Conservation (phyloP, 306 rosid species). For the Luffa aegyptiaca region DNA sequence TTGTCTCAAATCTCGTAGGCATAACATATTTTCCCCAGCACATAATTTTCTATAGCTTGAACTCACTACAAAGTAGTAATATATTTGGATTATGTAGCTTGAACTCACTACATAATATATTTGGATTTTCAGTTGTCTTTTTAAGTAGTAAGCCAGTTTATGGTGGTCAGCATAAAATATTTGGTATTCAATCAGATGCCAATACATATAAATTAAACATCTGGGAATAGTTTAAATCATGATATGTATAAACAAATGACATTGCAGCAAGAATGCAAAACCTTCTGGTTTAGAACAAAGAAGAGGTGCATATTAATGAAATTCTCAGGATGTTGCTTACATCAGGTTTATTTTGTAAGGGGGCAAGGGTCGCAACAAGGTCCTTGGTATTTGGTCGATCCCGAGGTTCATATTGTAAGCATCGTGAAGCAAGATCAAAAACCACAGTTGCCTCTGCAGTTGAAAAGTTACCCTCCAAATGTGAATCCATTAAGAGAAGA, state of each 20-base stretch:
- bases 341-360: conserved; percentile 55
- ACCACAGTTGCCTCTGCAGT: conserved; percentile 69
- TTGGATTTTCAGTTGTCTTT: neutral
- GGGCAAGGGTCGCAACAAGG: conserved; percentile 45
- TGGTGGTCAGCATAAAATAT: neutral
- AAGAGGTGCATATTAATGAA: neutral
- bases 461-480: conserved; percentile 73
- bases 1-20: neutral
- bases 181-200: neutral
- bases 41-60: neutral
- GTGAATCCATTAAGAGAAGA: conserved; percentile 71
- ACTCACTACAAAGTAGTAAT: neutral
- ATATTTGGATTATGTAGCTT: too few species aligned
- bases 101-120: neutral
- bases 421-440: conserved; percentile 60
- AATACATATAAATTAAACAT: neutral
- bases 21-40: neutral
- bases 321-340: conserved; percentile 18
- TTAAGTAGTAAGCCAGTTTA: neutral
- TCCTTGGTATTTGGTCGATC: conserved; percentile 59
- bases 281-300: neutral
- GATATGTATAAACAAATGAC: neutral
- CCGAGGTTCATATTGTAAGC: conserved; percentile 70
- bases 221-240: neutral
- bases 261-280: neutral